Evolutionary conservation across 75 land plant genomes (phyloP).

Genomic region (Selaginella tamariscina): DNA sequence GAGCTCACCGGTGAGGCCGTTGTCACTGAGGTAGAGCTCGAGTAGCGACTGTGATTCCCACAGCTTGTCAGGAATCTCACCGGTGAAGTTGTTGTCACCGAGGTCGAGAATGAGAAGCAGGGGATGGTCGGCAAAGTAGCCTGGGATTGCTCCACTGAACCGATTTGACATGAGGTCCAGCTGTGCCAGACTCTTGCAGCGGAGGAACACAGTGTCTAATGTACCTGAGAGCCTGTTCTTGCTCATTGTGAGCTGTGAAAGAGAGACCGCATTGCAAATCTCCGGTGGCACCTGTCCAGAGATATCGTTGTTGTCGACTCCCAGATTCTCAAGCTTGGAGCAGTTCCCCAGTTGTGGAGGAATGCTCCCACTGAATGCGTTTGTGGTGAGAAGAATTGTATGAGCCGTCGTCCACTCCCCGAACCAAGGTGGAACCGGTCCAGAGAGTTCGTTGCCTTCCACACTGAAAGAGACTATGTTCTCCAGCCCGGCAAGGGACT

Average conservation of each 20-base stretch:
- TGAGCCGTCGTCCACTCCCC: constrained; percentile 37
- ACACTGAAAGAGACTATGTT: constrained; percentile 24
- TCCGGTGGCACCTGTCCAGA: constrained; percentile 35
- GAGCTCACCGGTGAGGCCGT: constrained; percentile 32
- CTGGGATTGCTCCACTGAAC: constrained; percentile 45
- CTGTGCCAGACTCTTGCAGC: constrained; percentile 35
- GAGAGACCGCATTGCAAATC: constrained; percentile 44
- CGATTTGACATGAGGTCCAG: constrained; percentile 38
- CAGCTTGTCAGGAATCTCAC: constrained; percentile 35
- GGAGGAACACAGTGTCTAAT: constrained; percentile 29
- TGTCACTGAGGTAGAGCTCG: constrained; percentile 32
- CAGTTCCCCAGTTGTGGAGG: constrained; percentile 31
- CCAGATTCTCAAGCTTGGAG: constrained; percentile 17
- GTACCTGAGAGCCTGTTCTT: constrained; percentile 34
- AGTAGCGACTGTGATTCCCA: constrained; percentile 39
- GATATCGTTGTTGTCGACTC: constrained; percentile 31
- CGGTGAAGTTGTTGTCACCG: constrained; percentile 45
- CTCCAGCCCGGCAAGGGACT: constrained; percentile 23
- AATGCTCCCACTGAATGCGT: constrained; percentile 31
- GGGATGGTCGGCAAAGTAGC: constrained; percentile 41
- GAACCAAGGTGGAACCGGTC: constrained; percentile 24
- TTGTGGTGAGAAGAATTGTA: constrained; percentile 33
- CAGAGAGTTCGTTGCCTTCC: constrained; percentile 3
- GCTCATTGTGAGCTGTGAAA: constrained; percentile 34
- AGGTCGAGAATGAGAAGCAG: constrained; percentile 39